These are phyloP conservation scores for Cercophora sp. DNA, from an alignment of 495 filamentous ascomycete genomes.

Conservation along the genomic window DNA sequence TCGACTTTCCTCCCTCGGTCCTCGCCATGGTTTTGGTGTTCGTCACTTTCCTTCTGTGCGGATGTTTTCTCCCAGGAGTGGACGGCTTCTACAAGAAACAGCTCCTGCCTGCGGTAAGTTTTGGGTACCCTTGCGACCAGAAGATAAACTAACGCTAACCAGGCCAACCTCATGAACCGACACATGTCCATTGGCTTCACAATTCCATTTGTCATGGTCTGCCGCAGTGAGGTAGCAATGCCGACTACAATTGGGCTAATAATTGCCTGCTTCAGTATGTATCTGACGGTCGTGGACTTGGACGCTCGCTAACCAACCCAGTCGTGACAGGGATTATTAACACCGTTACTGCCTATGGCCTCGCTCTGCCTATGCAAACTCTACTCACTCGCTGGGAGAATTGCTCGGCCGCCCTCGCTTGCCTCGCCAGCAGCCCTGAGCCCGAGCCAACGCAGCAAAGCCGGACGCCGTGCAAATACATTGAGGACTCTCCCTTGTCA, in stretches of 20 bases:
- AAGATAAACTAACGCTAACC: not conserved
- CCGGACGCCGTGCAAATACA: no score
- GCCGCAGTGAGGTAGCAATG: slow-evolving; percentile 31
- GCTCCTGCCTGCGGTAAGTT: slow-evolving; percentile 33
- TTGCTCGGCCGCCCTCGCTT: not conserved
- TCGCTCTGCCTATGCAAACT: slow-evolving; percentile 22
- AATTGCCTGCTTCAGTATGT: slow-evolving; percentile 38
- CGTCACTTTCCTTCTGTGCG: slow-evolving; percentile 5
- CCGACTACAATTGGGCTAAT: slow-evolving; percentile 31
- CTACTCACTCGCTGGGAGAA: slow-evolving; percentile 23
- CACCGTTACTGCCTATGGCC: slow-evolving; percentile 18
- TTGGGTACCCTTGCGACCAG: not conserved
- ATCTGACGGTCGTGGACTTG: no score
- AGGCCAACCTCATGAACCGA: slow-evolving; percentile 41
- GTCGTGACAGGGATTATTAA: slow-evolving; percentile 30
- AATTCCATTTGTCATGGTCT: slow-evolving; percentile 43
- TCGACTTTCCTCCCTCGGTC: slow-evolving; percentile 30
- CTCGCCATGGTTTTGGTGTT: slow-evolving; percentile 30
- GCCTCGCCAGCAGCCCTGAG: no score
- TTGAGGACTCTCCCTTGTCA: not conserved
- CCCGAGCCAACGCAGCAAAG: no score
- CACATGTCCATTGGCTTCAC: slow-evolving; percentile 49
- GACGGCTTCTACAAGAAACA: slow-evolving; percentile 31
- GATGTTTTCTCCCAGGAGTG: slow-evolving; percentile 10
- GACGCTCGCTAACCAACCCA: no score